phyloP scores from a whole-genome alignment of 345 rosid species.

The Populus nigra region DNA sequence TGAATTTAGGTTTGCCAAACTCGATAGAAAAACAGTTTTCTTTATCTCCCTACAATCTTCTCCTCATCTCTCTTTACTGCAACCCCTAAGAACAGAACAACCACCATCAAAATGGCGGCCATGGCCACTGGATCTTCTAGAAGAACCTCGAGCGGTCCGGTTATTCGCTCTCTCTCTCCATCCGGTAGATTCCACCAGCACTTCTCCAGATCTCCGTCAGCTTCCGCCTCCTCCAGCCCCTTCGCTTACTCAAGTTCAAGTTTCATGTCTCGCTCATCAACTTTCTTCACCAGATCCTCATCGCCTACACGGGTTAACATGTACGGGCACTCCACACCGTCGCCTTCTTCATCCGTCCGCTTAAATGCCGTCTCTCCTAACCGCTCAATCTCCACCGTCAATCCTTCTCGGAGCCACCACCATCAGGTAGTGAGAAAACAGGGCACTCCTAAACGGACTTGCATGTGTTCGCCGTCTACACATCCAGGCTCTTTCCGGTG shows the following conservation, averaged over 20 bases:
- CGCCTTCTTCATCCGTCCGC: conserved; percentile 39
- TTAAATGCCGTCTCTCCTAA: conserved; percentile 34
- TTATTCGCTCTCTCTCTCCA: conserved; percentile 41
- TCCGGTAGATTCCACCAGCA: conserved; percentile 38
- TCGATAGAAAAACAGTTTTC: neutral
- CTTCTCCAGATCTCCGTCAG: conserved; percentile 7
- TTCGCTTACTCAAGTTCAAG: conserved; percentile 52
- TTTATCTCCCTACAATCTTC: too few relatives aligned
- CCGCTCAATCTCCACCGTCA: conserved; percentile 42
- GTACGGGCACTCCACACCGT: conserved; percentile 36
- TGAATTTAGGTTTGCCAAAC: conserved; percentile 52
- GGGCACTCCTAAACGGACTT: conserved; percentile 37
- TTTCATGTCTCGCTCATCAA: conserved; percentile 46
- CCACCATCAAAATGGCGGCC: conserved; percentile 42
- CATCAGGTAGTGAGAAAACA: conserved; percentile 32
- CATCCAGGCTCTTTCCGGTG: conserved; percentile 86
- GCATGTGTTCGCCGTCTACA: conserved; percentile 73
- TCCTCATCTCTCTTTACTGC: neutral
- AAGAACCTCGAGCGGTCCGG: conserved; percentile 37
- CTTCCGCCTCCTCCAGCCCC: conserved; percentile 32
- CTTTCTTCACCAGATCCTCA: conserved; percentile 43
- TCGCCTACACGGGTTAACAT: conserved; percentile 53
- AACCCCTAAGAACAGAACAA: neutral
- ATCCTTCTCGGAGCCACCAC: conserved; percentile 23
- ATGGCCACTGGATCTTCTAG: conserved; percentile 35